phyloP scores from a whole-genome alignment of 202 grass and related monocot genomes.

The Saccharum hybrid region DNA sequence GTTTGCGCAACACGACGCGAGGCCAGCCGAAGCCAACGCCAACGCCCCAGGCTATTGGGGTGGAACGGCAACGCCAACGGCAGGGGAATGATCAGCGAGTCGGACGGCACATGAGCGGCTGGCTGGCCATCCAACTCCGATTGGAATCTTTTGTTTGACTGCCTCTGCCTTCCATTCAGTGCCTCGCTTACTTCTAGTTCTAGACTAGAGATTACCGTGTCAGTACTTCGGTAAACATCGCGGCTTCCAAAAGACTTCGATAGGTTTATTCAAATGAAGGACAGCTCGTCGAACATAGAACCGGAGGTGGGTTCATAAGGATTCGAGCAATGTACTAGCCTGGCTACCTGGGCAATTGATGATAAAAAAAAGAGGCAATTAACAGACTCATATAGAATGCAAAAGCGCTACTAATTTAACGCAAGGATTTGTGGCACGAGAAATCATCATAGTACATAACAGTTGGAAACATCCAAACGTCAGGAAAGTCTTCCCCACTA shows the following conservation, averaged over 20 bases:
- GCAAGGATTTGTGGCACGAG: background rate
- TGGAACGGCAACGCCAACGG: background rate
- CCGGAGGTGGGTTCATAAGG: background rate
- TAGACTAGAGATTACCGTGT: background rate
- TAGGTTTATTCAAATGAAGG: constrained; percentile 2
- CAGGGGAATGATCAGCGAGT: constrained; percentile 4
- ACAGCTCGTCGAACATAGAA: background rate
- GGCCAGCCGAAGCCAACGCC: constrained; percentile 16
- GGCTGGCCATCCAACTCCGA: background rate
- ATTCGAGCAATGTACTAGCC: background rate
- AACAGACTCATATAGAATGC: background rate
- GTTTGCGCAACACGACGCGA: constrained; percentile 33
- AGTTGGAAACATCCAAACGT: background rate
- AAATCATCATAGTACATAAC: constrained; percentile 19
- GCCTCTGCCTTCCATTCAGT: background rate
- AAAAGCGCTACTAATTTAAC: background rate
- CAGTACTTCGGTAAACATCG: constrained; percentile 9
- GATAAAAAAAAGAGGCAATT: background rate
- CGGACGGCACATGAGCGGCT: constrained; percentile 33
- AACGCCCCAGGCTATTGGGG: background rate
- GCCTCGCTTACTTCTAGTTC: background rate
- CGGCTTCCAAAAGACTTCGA: constrained; percentile 9
- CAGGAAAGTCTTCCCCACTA: background rate
- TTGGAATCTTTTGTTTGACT: constrained; percentile 37
- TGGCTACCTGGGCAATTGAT: background rate